Percentiles rank a stretch among this genome's conserved stretches.
Conservation (phyloP, 371 early-diverging fungal genomes). For the Massospora cicadina region DNA sequence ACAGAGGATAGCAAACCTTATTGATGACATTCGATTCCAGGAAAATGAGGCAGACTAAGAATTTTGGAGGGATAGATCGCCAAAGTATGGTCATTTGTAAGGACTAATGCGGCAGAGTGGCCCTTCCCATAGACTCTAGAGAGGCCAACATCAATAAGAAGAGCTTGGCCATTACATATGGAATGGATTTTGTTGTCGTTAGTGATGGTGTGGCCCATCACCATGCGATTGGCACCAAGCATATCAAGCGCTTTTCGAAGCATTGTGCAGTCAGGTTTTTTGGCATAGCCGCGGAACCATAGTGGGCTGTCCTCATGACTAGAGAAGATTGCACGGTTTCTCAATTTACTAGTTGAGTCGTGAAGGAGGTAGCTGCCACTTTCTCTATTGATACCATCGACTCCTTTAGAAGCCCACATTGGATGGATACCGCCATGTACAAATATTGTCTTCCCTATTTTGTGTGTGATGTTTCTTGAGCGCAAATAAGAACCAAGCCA, state of each 20-base stretch:
- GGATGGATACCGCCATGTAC: constrained; percentile 52
- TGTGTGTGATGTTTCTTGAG: constrained; percentile 30
- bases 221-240: constrained; percentile 43
- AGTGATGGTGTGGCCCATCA: constrained; percentile 58
- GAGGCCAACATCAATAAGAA: constrained; percentile 58
- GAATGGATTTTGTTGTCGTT: constrained; percentile 35
- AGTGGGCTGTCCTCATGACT: constrained; percentile 25
- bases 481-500: constrained; percentile 41
- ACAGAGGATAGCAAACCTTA: no score
- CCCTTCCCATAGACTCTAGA: constrained; percentile 34
- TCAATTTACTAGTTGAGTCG: background rate
- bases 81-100: background rate
- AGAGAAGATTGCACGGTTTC: background rate
- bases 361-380: background rate
- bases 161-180: constrained; percentile 35
- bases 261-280: constrained; percentile 31
- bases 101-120: constrained; percentile 12
- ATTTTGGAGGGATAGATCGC: constrained; percentile 1
- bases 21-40: no score
- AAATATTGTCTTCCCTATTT: constrained; percentile 42
- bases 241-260: constrained; percentile 28
- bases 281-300: constrained; percentile 48
- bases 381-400: background rate
- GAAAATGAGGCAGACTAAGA: background rate
- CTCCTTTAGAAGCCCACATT: constrained; percentile 22